phyloP scores from a whole-genome alignment of 2,329 filamentous ascomycete species.

The Lojkania enalia region DNA sequence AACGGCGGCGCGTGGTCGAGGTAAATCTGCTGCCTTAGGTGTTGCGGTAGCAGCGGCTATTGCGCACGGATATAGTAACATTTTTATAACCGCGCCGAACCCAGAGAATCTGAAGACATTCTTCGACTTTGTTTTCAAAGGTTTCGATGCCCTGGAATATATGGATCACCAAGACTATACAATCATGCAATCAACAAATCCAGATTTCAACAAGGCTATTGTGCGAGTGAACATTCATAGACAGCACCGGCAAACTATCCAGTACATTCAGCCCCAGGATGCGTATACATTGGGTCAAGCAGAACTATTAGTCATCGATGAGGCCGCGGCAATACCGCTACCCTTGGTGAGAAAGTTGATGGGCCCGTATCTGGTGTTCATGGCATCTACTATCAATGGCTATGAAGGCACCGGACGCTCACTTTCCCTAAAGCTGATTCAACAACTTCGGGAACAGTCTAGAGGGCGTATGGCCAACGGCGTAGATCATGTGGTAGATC shows the following conservation, averaged over 20 bases:
- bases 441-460: constrained; percentile 93
- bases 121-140: constrained; percentile 98
- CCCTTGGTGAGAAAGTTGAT: constrained; percentile 91
- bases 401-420: constrained; percentile 97
- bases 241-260: constrained; percentile 94
- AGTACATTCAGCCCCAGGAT: constrained; percentile 97
- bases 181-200: constrained; percentile 97
- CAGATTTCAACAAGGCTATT: constrained; percentile 98
- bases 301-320: constrained; percentile 93
- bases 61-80: constrained; percentile 97
- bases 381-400: constrained; percentile 98
- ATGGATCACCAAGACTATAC: constrained; percentile 96
- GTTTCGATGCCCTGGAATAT: constrained; percentile 92
- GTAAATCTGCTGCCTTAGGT: constrained; percentile 95
- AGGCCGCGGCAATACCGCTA: constrained; percentile 93
- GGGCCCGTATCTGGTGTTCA: constrained; percentile 96
- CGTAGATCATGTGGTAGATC: constrained; percentile 68
- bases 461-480: constrained; percentile 62
- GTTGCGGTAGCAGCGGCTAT: constrained; percentile 92
- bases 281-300: constrained; percentile 93
- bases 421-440: constrained; percentile 92
- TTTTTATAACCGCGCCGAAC: constrained; percentile 97
- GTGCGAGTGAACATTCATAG: constrained; percentile 95
- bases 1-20: constrained; percentile 90
- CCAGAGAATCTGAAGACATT: constrained; percentile 98